Conservation (phyloP, 2,329 filamentous ascomycete genomes). For the Madurella mycetomatis region DNA sequence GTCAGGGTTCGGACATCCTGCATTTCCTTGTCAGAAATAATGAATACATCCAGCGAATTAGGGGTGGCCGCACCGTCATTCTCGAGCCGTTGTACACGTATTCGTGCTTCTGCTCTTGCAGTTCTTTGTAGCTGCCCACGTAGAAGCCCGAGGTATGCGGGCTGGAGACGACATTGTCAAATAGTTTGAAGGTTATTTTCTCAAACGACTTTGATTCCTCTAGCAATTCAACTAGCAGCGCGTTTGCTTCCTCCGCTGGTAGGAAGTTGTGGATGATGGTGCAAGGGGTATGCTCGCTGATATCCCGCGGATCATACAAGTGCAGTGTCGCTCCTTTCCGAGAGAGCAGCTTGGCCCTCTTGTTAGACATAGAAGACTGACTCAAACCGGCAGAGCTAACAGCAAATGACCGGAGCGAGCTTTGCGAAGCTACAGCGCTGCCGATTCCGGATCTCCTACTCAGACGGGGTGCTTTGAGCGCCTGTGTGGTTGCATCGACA, state of each 20-base stretch:
- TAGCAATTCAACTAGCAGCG: slow-evolving; percentile 70
- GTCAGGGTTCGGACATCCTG: slow-evolving; percentile 73
- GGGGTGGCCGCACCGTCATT: slow-evolving; percentile 48
- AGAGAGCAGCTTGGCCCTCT: slow-evolving; percentile 47
- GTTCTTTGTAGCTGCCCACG: slow-evolving; percentile 68
- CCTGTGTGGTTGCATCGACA: slow-evolving; percentile 59
- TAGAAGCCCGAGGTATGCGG: slow-evolving; percentile 84
- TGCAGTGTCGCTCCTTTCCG: slow-evolving; percentile 80
- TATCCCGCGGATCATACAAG: slow-evolving; percentile 74
- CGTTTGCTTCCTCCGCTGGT: slow-evolving; percentile 64
- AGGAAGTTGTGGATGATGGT: slow-evolving; percentile 92
- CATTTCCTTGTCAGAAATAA: background rate
- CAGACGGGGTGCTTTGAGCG: slow-evolving; percentile 40
- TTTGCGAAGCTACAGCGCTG: slow-evolving; percentile 52
- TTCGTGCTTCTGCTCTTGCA: slow-evolving; percentile 65
- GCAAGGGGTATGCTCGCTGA: slow-evolving; percentile 81
- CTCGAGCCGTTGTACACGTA: slow-evolving; percentile 82
- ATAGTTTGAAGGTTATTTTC: slow-evolving; percentile 73
- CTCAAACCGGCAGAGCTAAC: slow-evolving; percentile 18
- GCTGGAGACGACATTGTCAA: slow-evolving; percentile 79
- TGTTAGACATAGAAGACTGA: slow-evolving; percentile 25
- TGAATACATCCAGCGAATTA: background rate
- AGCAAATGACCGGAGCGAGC: slow-evolving; percentile 55
- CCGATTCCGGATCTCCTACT: slow-evolving; percentile 33
- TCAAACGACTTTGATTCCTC: slow-evolving; percentile 67